Evolutionary conservation across 1,284 basidiomycete species (phyloP).

Genomic region (Trichosporon sp.): DNA sequence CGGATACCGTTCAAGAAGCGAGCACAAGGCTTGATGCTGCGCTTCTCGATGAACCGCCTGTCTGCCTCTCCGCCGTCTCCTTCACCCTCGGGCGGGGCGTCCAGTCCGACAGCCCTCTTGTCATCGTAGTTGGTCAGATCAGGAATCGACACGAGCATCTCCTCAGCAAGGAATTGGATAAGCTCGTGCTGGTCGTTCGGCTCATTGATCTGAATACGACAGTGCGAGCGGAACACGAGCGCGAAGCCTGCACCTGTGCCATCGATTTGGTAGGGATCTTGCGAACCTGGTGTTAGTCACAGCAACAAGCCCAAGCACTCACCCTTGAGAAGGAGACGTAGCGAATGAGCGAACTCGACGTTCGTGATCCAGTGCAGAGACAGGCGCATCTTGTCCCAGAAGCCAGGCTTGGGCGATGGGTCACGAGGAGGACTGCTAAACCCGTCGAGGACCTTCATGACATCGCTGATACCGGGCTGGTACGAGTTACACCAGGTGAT

Average conservation of each 20-base stretch:
- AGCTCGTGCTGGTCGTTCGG: slow-evolving; percentile 76
- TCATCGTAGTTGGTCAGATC: slow-evolving; percentile 62
- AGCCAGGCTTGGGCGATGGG: slow-evolving; percentile 82
- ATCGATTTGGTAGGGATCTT: slow-evolving; percentile 75
- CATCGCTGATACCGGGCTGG: slow-evolving; percentile 80
- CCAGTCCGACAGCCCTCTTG: slow-evolving; percentile 57
- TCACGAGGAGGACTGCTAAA: slow-evolving; percentile 80
- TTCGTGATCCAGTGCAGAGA: slow-evolving; percentile 81
- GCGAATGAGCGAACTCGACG: slow-evolving; percentile 71
- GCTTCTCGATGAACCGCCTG: slow-evolving; percentile 24
- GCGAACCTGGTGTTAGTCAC: slow-evolving; percentile 64
- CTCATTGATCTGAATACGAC: slow-evolving; percentile 72
- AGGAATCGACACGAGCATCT: slow-evolving; percentile 79
- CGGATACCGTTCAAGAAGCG: slow-evolving; percentile 85
- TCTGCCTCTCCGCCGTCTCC: slow-evolving; percentile 17
- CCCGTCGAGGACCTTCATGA: slow-evolving; percentile 81
- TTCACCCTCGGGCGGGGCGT: slow-evolving; percentile 21
- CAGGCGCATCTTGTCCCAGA: slow-evolving; percentile 92
- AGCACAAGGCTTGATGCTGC: slow-evolving; percentile 66
- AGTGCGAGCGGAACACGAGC: slow-evolving; percentile 78
- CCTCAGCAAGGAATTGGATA: slow-evolving; percentile 79
- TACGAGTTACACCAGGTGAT: slow-evolving; percentile 92
- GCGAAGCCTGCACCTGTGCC: slow-evolving; percentile 87
- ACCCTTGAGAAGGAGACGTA: slow-evolving; percentile 86
- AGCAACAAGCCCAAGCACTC: slow-evolving; percentile 28